Evolutionary conservation across 129 eudicot species (phyloP), one percentile per base, ranked within the genome.

Genomic region (Cynara cardunculus): DNA sequence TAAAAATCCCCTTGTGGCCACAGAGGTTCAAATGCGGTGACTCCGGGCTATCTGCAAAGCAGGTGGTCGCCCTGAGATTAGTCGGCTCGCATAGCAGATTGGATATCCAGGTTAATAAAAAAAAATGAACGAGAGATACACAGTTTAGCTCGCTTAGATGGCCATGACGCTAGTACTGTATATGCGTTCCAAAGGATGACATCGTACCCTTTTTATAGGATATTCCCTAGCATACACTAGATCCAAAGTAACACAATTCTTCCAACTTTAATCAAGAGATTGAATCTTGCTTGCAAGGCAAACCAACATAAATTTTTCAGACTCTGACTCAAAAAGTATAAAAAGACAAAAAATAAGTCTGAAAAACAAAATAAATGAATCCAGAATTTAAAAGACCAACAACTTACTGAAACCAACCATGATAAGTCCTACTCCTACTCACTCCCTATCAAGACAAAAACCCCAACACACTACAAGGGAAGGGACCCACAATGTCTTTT

Each of bases 381-480:
- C 24, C 14, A 76, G 25, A 25, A 69, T 69, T 76, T 5, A 70
- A 32, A 49, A 71, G 25, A 71, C 68, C 78, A 82, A 82, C 37
- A 76, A 71, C 27, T 49, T 11, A 31, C 71, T 72, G 14, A 74
- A 73, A 27, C 49, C 67, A 81, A 13, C 26, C 62, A 30, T 82
- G 56, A 59, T 61, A 70, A 77, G 86, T 83, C 73, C 24, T 35
- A 25, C 64, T 83, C 73, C 24, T 35, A 25, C 64, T 70, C 68
- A 83, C 5, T 78, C 78, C 78, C 74, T 77, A 65, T 4, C n/a
- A 83, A 83, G 61, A 44, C 74, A 81, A 81, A 73, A 73, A 71
- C 74, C 69, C 21, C 32, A 79, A 27, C 18, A 16, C 71, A 49
- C 37, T 41, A 8, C 32, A 74, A 49, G 41, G 24, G 13, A 0